Percentiles rank a stretch among this genome's conserved stretches.
Conservation (phyloP, 495 filamentous ascomycete species). For the Thozetella sp. region DNA sequence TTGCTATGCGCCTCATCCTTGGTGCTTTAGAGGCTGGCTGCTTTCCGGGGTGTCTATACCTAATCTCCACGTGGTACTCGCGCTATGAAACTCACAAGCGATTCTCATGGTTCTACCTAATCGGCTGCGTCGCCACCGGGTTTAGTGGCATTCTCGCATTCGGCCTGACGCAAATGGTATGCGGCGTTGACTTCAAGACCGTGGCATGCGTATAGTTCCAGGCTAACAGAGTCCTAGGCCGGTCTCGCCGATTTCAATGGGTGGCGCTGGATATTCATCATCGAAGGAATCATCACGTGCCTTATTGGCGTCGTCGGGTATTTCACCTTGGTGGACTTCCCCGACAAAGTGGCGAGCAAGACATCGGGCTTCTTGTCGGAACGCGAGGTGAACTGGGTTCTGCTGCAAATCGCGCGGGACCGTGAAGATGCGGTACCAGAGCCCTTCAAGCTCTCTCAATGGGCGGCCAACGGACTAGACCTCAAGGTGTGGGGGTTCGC, state of each 20-base stretch:
- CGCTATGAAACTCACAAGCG: conserved; percentile 62
- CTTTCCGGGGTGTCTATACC: conserved; percentile 61
- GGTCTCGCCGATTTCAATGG: conserved; percentile 40
- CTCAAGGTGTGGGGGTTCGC: conserved; percentile 59
- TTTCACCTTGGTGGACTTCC: conserved; percentile 61
- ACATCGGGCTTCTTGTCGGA: background rate
- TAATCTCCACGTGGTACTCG: conserved; percentile 60
- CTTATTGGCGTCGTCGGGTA: conserved; percentile 43
- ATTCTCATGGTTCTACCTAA: conserved; percentile 62
- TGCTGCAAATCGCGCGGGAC: conserved; percentile 47
- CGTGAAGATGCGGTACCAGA: conserved; percentile 52
- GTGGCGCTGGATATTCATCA: conserved; percentile 65
- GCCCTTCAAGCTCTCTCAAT: conserved; percentile 50
- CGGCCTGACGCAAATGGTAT: conserved; percentile 57
- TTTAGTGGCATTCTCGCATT: conserved; percentile 63
- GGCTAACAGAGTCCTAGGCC: background rate
- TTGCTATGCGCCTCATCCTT: conserved; percentile 55
- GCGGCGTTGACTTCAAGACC: conserved; percentile 8
- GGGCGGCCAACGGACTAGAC: conserved; percentile 47
- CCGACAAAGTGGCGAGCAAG: conserved; percentile 48
- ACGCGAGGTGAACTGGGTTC: background rate
- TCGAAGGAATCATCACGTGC: conserved; percentile 53
- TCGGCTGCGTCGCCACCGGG: conserved; percentile 60
- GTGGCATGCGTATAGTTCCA: conserved; percentile 14
- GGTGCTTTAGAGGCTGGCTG: conserved; percentile 64